Base-by-base conservation (phyloP, 345 rosid genomes). In the Hibiscus mutabilis region DNA sequence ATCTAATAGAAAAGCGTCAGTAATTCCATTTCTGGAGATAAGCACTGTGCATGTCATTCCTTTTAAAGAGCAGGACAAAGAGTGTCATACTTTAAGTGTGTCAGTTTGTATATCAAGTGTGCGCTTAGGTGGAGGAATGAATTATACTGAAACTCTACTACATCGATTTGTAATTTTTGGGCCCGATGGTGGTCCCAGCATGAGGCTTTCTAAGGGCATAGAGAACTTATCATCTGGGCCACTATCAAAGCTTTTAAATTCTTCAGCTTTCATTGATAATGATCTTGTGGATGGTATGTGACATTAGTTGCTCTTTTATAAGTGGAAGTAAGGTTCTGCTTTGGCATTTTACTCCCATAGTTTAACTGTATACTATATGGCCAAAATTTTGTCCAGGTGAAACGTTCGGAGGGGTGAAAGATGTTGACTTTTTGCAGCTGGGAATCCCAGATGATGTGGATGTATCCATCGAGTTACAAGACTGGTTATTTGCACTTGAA, bases 401-500 rank as follows among this genome's bases (percentile, higher is more conserved):
- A 81, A 77, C 78, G 76, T 72, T 77, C 25, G 90, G 80, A 73
- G 80, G 77, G 66, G 76, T 70, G 49, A 85, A 80, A 61, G 89
- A 82, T 21, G 81, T 72, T 79, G 85, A 76, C 72, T 69, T 86
- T 71, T 66, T 84, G 73, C 89, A 82, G 59, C 77, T 92, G 71
- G 87, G 86, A 66, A 84, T 81, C 71, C 98, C 99, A 27, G 94
- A 90, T 85, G 93, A 95, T 70, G 89, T 90, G 73, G 98, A 92
- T 77, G 86, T 89, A 62, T 81, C 84, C 29, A 44, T 92, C 60
- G 97, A 90, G 76, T 83, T 95, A 75, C 89, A 80, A 79, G 93
- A 95, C 79, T 95, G 99, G 99, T 77, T 95, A 73, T 95, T 95
- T 89, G 93, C 99, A 70, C 87, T 95, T 68, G 97, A 92, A 84